These are phyloP conservation scores for Penicillium sp. DNA, from an alignment of 2,329 filamentous ascomycete species.

Conservation along the genomic window DNA sequence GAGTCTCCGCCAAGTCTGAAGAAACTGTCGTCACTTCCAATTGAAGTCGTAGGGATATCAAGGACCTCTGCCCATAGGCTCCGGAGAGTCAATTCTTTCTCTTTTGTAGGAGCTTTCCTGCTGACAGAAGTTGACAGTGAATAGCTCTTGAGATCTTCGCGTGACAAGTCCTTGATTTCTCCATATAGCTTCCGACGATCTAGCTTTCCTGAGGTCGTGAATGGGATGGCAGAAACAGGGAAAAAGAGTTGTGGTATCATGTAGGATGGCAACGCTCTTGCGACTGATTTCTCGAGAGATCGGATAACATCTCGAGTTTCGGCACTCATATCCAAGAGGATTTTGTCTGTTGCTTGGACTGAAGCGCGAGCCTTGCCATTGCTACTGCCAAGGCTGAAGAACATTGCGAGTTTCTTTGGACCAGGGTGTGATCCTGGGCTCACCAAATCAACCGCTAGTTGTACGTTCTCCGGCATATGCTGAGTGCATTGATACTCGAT, in stretches of 20 bases:
- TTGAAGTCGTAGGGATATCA: slow-evolving; percentile 16
- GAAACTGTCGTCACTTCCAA: slow-evolving; percentile 25
- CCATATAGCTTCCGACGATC: slow-evolving; percentile 15
- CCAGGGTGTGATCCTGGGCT: slow-evolving; percentile 27
- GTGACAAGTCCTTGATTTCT: slow-evolving; percentile 34
- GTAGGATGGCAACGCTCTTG: slow-evolving; percentile 15
- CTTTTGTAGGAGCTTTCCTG: slow-evolving; percentile 16
- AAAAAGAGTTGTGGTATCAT: slow-evolving; percentile 15
- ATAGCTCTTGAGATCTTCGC: slow-evolving; percentile 28
- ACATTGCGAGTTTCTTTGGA: slow-evolving; percentile 30
- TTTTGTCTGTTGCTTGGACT: slow-evolving; percentile 15
- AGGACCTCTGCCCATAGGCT: slow-evolving; percentile 22
- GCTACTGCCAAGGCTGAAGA: slow-evolving; percentile 26
- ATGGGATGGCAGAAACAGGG: slow-evolving; percentile 9
- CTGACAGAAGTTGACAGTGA: slow-evolving; percentile 20
- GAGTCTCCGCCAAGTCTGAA: slow-evolving; percentile 28
- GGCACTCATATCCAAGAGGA: slow-evolving; percentile 25
- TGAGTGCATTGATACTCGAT: slow-evolving; percentile 30
- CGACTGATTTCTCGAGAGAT: slow-evolving; percentile 24
- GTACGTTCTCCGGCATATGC: slow-evolving; percentile 29
- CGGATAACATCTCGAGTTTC: slow-evolving; percentile 22
- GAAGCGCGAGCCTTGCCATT: background rate
- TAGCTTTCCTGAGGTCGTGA: slow-evolving; percentile 13
- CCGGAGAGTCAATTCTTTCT: slow-evolving; percentile 24
- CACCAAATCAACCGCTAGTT: slow-evolving; percentile 43